Evolutionary conservation across 2,329 filamentous ascomycete genomes (phyloP).

Genomic region (Xylaria sp.): DNA sequence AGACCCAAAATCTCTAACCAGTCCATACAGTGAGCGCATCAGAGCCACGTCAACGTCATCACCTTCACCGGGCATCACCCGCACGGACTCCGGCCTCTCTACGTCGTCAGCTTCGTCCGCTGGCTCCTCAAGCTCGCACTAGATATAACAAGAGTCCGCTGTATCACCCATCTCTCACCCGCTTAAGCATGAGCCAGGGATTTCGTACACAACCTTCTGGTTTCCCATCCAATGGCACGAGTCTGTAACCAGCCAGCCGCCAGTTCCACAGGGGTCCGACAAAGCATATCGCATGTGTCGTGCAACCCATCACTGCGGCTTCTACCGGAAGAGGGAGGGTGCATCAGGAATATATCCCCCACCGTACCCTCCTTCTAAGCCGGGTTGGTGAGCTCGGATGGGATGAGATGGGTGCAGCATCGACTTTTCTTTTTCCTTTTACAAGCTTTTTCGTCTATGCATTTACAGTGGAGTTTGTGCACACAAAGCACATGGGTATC

Average conservation of each 20-base stretch:
- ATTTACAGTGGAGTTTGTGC: constrained; percentile 36
- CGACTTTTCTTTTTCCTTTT: constrained; percentile 1
- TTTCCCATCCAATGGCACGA: constrained; percentile 15
- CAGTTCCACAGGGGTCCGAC: constrained; percentile 35
- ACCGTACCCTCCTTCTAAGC: not conserved
- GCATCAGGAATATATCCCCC: constrained; percentile 9
- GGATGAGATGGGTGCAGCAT: constrained; percentile 1
- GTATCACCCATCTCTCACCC: not conserved
- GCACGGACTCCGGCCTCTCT: constrained; percentile 46
- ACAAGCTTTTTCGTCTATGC: constrained; percentile 24
- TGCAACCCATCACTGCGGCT: constrained; percentile 35
- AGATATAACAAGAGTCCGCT: constrained; percentile 27
- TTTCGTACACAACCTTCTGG: constrained; percentile 1
- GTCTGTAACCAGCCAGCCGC: constrained; percentile 8
- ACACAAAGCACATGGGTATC: constrained; percentile 21
- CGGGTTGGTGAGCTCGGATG: constrained; percentile 1
- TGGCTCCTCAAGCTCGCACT: constrained; percentile 38
- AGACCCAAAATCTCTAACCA: constrained; percentile 29
- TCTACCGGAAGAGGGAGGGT: constrained; percentile 5
- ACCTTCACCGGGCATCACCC: constrained; percentile 42
- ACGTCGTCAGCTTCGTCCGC: constrained; percentile 41
- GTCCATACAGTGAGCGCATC: constrained; percentile 39
- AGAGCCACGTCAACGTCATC: constrained; percentile 16
- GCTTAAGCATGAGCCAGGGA: not conserved
- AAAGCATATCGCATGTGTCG: constrained; percentile 41